phyloP scores from a whole-genome alignment of 805 yeast species.

The Kodamaea fukazawae region DNA sequence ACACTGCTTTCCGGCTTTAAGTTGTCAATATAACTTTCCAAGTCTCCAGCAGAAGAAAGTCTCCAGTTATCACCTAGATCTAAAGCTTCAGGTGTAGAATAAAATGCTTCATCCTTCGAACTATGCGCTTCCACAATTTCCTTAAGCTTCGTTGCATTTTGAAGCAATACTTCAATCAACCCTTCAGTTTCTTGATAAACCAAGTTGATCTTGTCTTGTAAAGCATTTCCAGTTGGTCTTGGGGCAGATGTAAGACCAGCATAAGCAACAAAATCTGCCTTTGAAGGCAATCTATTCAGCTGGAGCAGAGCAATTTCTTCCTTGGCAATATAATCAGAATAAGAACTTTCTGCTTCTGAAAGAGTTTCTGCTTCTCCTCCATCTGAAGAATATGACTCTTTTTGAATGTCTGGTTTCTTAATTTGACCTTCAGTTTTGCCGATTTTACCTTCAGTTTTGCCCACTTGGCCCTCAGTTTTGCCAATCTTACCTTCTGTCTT shows the following conservation, averaged over 20 bases:
- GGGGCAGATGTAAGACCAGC: constrained; percentile 15
- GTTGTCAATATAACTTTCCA: constrained; percentile 6
- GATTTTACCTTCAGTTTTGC: too few relatives aligned
- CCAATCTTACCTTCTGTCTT: too few relatives aligned
- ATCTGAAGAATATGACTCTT: too few relatives aligned
- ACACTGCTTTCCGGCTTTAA: constrained; percentile 1
- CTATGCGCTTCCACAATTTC: constrained; percentile 6
- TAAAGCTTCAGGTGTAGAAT: constrained; percentile 6
- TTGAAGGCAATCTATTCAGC: constrained; percentile 2
- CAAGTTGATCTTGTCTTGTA: constrained; percentile 18
- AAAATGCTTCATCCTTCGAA: background rate
- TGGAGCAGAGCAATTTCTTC: constrained; percentile 8
- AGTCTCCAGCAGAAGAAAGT: constrained; percentile 14
- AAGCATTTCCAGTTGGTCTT: constrained; percentile 6
- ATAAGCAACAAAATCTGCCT: constrained; percentile 12
- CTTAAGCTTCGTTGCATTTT: constrained; percentile 15
- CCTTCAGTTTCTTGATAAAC: constrained; percentile 28
- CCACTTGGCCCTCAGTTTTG: too few relatives aligned
- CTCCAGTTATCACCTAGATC: constrained; percentile 15
- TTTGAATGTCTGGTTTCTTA: too few relatives aligned
- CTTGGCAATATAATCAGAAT: too few relatives aligned
- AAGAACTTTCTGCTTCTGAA: too few relatives aligned
- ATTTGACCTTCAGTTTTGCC: too few relatives aligned
- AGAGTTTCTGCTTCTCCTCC: too few relatives aligned
- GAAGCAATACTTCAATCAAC: constrained; percentile 19